Evolutionary conservation across 257 asterid species (phyloP).

Genomic region (Voacanga thouarsii): DNA sequence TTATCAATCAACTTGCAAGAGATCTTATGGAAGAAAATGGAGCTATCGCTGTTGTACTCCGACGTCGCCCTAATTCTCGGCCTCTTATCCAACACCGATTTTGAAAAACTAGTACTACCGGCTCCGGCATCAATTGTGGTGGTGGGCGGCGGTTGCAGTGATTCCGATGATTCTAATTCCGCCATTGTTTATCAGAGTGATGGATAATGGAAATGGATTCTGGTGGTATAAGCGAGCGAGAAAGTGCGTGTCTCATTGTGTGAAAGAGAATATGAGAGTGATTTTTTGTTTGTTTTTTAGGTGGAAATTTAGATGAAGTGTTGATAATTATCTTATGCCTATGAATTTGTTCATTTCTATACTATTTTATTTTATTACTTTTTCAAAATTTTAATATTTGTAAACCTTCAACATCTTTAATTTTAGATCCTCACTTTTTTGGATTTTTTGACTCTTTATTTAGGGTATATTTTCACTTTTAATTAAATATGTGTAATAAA

Average conservation of each 20-base stretch:
- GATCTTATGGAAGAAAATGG: constrained; percentile 64
- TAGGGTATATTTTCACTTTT: too few species aligned
- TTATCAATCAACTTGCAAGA: constrained; percentile 74
- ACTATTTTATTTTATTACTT: background rate
- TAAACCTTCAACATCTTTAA: too few species aligned
- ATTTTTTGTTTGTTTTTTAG: constrained; percentile 3
- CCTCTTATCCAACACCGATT: constrained; percentile 21
- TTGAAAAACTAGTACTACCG: background rate
- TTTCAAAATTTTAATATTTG: too few species aligned
- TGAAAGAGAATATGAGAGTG: background rate
- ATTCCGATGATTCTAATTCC: constrained; percentile 16
- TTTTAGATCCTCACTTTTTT: too few species aligned
- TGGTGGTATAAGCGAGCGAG: background rate
- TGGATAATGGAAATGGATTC: background rate
- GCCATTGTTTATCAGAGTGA: constrained; percentile 13
- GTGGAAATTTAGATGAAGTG: constrained; percentile 12
- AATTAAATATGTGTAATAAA: too few species aligned
- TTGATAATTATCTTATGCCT: background rate
- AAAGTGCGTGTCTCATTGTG: background rate
- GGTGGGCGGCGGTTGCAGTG: constrained; percentile 8
- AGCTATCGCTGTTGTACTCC: constrained; percentile 84
- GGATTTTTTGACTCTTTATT: too few species aligned
- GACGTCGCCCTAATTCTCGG: constrained; percentile 81
- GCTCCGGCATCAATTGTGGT: background rate
- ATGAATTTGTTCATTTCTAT: background rate